Evolutionary conservation across 2,329 filamentous ascomycete genomes (phyloP).

Genomic region (Ophiostoma angusticollis): DNA sequence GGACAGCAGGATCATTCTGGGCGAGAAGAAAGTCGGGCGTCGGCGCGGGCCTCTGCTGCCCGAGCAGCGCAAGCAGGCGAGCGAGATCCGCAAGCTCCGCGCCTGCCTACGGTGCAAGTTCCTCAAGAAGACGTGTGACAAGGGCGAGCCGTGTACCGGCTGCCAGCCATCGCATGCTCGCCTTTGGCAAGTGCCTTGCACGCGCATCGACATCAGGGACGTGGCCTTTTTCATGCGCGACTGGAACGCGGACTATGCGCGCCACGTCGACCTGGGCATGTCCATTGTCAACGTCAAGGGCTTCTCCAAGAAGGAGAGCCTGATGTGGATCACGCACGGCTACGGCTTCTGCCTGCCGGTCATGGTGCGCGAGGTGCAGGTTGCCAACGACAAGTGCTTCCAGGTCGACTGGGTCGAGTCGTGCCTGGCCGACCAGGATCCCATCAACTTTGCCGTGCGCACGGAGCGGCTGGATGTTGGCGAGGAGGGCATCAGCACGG

Average conservation of each 20-base stretch:
- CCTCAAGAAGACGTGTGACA: conserved; percentile 97
- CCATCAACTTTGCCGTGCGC: conserved; percentile 70
- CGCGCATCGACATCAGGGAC: conserved; percentile 96
- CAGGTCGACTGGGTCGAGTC: conserved; percentile 88
- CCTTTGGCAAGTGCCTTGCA: conserved; percentile 95
- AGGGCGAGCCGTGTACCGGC: conserved; percentile 87
- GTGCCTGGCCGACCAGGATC: conserved; percentile 51
- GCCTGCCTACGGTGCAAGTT: conserved; percentile 96
- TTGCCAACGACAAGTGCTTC: conserved; percentile 86
- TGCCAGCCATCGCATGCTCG: conserved; percentile 93
- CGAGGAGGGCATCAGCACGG: conserved; percentile 70
- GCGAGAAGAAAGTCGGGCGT: conserved; percentile 86
- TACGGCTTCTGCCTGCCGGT: conserved; percentile 90
- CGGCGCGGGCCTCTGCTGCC: conserved; percentile 80
- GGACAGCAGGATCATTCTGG: conserved; percentile 50
- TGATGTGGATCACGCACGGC: conserved; percentile 90
- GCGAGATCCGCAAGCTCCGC: conserved; percentile 88
- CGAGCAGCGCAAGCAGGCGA: conserved; percentile 91
- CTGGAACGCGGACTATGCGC: conserved; percentile 94
- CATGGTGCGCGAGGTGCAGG: conserved; percentile 85
- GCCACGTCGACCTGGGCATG: conserved; percentile 74
- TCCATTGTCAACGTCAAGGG: conserved; percentile 94
- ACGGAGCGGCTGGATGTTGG: conserved; percentile 84
- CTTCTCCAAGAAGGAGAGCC: conserved; percentile 50
- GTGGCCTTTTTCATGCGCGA: conserved; percentile 99